Evolutionary conservation across 2,329 filamentous ascomycete genomes (phyloP).

Genomic region (Niveomyces coronatus): DNA sequence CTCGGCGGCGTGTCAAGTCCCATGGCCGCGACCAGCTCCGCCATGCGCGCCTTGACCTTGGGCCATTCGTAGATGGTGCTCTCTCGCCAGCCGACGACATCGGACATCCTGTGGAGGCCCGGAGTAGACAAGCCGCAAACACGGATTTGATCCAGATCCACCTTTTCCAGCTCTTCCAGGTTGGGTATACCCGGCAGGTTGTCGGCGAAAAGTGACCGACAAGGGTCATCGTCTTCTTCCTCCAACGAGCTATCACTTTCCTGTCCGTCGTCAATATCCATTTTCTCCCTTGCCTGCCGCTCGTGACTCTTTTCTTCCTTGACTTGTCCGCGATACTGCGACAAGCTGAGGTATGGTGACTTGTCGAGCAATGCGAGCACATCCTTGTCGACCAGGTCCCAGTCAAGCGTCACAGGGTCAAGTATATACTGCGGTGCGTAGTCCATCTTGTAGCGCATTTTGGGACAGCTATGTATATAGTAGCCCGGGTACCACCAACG

Average conservation of each 20-base stretch:
- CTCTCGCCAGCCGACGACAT: constrained; percentile 50
- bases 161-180: constrained; percentile 37
- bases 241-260: constrained; percentile 14
- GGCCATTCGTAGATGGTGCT: constrained; percentile 37
- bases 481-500: constrained; percentile 71
- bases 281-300: neutral
- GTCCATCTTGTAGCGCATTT: constrained; percentile 80
- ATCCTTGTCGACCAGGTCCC: constrained; percentile 48
- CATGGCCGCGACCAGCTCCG: constrained; percentile 56
- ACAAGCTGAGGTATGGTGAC: constrained; percentile 45
- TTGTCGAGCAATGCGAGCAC: constrained; percentile 40
- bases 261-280: constrained; percentile 9
- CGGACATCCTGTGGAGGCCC: constrained; percentile 31
- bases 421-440: constrained; percentile 66
- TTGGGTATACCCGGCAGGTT: constrained; percentile 58
- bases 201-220: constrained; percentile 45
- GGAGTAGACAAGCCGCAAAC: constrained; percentile 35
- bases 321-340: constrained; percentile 16
- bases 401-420: constrained; percentile 54
- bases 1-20: constrained; percentile 48
- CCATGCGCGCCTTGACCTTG: constrained; percentile 51
- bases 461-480: constrained; percentile 71
- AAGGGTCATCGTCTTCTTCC: constrained; percentile 12
- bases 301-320: constrained; percentile 14
- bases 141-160: constrained; percentile 50